phyloP scores from a whole-genome alignment of 208 protist species.

The Trypanosoma cruzi region DNA sequence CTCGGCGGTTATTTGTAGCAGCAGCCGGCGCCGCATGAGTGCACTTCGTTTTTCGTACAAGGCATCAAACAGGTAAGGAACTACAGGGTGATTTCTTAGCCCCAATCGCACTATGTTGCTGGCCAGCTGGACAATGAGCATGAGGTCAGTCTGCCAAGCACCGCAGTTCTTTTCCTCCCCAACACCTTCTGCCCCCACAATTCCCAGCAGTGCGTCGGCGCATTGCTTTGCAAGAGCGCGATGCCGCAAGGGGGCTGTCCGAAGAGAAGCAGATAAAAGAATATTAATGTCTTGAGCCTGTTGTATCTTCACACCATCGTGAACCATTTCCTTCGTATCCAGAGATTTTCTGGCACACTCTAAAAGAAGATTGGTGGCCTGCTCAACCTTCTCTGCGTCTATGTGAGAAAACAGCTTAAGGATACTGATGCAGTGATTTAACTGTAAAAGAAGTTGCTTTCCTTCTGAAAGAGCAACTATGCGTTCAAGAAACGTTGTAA shows the following conservation, averaged over 20 bases:
- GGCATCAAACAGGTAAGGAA: slow-evolving; percentile 42
- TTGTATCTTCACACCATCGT: background rate
- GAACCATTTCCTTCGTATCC: background rate
- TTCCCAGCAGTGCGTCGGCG: slow-evolving; percentile 10
- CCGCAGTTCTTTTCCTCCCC: background rate
- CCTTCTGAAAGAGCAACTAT: slow-evolving; percentile 26
- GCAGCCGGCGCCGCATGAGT: slow-evolving; percentile 61
- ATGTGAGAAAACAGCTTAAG: slow-evolving; percentile 25
- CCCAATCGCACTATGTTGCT: slow-evolving; percentile 25
- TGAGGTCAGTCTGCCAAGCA: slow-evolving; percentile 21
- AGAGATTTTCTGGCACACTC: background rate
- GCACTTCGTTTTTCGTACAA: slow-evolving; percentile 54
- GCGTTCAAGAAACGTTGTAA: slow-evolving; percentile 36
- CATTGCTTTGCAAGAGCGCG: slow-evolving; percentile 13
- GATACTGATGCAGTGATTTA: slow-evolving; percentile 20
- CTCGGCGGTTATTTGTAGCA: slow-evolving; percentile 47
- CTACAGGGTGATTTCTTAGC: slow-evolving; percentile 29
- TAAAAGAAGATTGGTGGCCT: slow-evolving; percentile 19
- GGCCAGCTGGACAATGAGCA: slow-evolving; percentile 25
- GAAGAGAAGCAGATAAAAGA: slow-evolving; percentile 20
- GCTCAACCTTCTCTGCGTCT: background rate
- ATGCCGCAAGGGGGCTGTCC: background rate
- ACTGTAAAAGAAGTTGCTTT: slow-evolving; percentile 4
- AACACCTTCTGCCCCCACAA: background rate
- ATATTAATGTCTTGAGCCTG: slow-evolving; percentile 19